Evolutionary conservation across 2,329 filamentous ascomycete genomes (phyloP).

Genomic region (Xylaria sp.): DNA sequence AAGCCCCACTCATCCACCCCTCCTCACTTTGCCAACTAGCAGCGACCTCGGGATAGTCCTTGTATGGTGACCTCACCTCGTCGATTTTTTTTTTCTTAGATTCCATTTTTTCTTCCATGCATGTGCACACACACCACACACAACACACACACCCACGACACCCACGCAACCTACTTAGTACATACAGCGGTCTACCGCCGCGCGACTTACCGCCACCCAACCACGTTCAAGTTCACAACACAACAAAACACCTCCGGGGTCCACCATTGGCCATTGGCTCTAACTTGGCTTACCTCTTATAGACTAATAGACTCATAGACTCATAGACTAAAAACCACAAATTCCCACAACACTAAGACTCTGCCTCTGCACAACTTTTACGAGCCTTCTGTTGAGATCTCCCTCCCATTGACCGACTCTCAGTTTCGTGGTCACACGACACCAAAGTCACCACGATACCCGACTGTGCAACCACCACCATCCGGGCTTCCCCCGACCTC

Average conservation of each 20-base stretch:
- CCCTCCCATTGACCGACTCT: neutral
- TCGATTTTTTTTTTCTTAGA: conserved; percentile 23
- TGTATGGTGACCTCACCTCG: conserved; percentile 28
- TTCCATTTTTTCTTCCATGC: conserved; percentile 13
- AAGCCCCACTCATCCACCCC: conserved; percentile 16
- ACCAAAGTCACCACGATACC: conserved; percentile 3
- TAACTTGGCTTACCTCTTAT: neutral
- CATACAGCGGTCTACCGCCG: neutral
- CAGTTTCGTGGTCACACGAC: conserved; percentile 40
- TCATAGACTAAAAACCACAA: conserved; percentile 22
- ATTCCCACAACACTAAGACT: conserved; percentile 26
- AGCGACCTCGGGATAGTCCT: conserved; percentile 27
- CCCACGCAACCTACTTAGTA: too few relatives aligned
- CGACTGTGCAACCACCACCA: neutral
- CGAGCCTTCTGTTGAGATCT: neutral
- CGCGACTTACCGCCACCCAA: conserved; percentile 4
- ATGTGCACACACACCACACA: neutral
- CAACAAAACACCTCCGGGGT: conserved; percentile 14
- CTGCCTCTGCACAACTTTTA: conserved; percentile 8
- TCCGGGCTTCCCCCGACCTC: conserved; percentile 2
- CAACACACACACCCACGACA: too few relatives aligned
- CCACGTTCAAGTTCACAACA: conserved; percentile 4
- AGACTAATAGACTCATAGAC: too few relatives aligned
- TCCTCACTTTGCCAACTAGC: conserved; percentile 18
- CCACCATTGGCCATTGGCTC: conserved; percentile 25